Evolutionary conservation across 1,284 basidiomycete genomes (phyloP), one percentile per base, ranked within the genome.

Genomic region (Hemileia vastatrix): DNA sequence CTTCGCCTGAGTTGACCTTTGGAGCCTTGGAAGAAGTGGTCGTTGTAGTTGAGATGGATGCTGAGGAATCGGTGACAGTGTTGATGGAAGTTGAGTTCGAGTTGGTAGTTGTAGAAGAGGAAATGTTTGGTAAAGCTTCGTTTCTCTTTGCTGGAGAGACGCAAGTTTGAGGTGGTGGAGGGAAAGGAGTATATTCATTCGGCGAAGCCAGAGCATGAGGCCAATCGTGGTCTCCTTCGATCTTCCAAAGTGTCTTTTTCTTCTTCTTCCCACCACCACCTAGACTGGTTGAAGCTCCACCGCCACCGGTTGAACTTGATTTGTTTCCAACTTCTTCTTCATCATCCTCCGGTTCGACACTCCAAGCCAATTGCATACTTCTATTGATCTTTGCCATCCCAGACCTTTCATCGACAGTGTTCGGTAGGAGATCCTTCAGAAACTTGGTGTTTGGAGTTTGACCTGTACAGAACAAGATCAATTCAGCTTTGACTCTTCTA

Each of bases 301-400:
- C 15, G 27, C 27, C 27, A 27, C 27, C 48, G 21, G 52, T 50
- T 13, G 23, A 27, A 32, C 54, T 61, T n/a, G 49, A 54, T 32
- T 50, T 45, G 31, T 44, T 54, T 15, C 52, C 54, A 19, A 27
- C 52, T 6, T 13, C 1, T 31, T 59, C 49, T 13, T 54, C 0
- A 40, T 18, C 36, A 19, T 52, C 59, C 8, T 52, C 59, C 15
- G 44, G 44, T 8, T 54, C 59, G n/a, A 52, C 51, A 8, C 4
- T 19, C 18, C 44, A 21, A n/a, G 53, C 33, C 18, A 68, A 48
- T 32, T 65, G 67, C 15, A 67, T 52, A 18, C 59, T 54, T 19
- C 32, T 49, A 2, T 62, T 61, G n/a, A 69, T 64, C n/a, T 18
- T 54, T 19, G 65, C 65, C 66, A 67, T 65, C 40, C 63, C 57